These are phyloP conservation scores for Sporisorium reilianum DNA, from an alignment of 1,284 basidiomycete species.

Conservation along the genomic window DNA sequence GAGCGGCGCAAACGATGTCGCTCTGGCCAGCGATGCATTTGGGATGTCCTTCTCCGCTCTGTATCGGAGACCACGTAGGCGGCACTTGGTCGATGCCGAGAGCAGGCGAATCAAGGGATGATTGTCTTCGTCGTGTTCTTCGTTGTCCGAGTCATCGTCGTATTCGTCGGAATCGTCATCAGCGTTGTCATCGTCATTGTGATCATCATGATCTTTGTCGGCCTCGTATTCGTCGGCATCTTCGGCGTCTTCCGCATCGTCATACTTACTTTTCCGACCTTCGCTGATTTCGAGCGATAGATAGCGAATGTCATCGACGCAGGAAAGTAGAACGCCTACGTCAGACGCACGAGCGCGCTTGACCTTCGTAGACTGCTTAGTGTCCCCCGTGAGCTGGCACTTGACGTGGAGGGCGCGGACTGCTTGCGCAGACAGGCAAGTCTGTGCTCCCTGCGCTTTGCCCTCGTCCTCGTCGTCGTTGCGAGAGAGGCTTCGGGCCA, in stretches of 20 bases:
- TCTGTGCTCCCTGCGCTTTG: too few relatives aligned
- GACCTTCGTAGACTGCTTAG: too few relatives aligned
- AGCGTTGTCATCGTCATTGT: too few relatives aligned
- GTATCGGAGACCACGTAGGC: not conserved
- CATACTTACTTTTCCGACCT: not conserved
- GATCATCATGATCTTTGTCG: not conserved
- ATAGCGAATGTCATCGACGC: not conserved
- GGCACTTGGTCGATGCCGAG: not conserved
- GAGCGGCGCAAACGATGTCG: not conserved
- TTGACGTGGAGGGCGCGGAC: not conserved
- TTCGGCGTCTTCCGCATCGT: not conserved
- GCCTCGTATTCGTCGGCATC: too few relatives aligned
- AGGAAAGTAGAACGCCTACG: not conserved
- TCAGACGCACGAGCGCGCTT: not conserved
- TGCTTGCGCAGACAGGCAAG: not conserved
- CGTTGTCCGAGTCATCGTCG: too few relatives aligned
- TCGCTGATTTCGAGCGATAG: not conserved
- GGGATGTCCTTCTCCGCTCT: not conserved
- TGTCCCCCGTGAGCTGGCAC: not conserved
- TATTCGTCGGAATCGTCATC: too few relatives aligned
- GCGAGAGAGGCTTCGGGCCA: not conserved
- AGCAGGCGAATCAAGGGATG: not conserved
- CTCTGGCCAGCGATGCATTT: not conserved
- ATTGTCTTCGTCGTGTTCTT: not conserved
- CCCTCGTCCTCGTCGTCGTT: not conserved